These are phyloP conservation scores for Xylaria hypoxylon DNA, from an alignment of 2,329 filamentous ascomycete species.

Conservation along the genomic window DNA sequence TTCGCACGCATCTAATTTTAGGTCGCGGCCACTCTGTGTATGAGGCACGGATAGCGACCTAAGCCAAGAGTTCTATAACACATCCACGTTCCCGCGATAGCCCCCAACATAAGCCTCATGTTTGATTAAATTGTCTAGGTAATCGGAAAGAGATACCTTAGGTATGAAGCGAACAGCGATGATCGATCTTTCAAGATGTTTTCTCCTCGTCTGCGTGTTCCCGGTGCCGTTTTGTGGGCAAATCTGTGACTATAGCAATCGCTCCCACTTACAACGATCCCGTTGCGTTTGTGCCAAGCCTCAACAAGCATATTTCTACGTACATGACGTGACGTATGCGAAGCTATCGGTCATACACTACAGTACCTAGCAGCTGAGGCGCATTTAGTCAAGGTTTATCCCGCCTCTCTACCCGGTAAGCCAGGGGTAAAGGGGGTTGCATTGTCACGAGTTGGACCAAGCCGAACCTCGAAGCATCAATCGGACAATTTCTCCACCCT, in stretches of 20 bases:
- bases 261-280: neutral
- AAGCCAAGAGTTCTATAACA: neutral
- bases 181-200: neutral
- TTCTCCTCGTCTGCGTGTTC: neutral
- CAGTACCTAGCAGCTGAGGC: neutral
- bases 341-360: neutral
- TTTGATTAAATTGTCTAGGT: neutral
- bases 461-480: constrained; percentile 12
- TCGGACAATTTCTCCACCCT: constrained; percentile 27
- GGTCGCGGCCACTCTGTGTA: neutral
- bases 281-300: neutral
- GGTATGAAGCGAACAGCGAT: neutral
- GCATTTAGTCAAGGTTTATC: constrained; percentile 24
- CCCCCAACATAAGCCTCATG: neutral
- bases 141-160: neutral
- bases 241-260: neutral
- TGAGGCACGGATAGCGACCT: neutral
- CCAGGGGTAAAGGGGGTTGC: constrained; percentile 31
- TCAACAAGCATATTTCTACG: neutral
- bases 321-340: constrained; percentile 22
- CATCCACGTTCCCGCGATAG: neutral
- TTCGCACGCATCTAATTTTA: no score
- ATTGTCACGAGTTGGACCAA: constrained; percentile 23
- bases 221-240: neutral
- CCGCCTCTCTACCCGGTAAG: constrained; percentile 14